Percentiles rank a stretch among this genome's conserved stretches.
Evolutionary conservation across 2,329 filamentous ascomycete genomes (phyloP).

Genomic region (Aspergillus terreus): DNA sequence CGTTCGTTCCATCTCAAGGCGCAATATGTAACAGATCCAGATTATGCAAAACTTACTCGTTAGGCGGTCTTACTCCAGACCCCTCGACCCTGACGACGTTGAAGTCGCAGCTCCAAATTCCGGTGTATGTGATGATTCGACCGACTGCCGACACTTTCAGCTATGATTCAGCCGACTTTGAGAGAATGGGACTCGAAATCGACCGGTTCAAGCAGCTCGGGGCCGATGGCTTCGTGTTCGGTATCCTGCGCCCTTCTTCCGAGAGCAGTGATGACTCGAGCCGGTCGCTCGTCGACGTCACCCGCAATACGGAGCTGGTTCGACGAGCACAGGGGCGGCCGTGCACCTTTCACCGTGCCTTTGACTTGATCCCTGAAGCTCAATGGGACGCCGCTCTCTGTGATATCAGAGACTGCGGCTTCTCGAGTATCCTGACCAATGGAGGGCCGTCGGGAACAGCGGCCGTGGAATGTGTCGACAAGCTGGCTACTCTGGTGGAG

Average conservation of each 20-base stretch:
- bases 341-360: constrained; percentile 55
- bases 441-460: constrained; percentile 35
- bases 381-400: constrained; percentile 25
- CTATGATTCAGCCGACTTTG: constrained; percentile 42
- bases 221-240: constrained; percentile 52
- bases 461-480: constrained; percentile 33
- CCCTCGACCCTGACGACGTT: constrained; percentile 20
- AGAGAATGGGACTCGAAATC: constrained; percentile 43
- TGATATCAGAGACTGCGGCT: constrained; percentile 43
- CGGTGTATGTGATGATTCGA: constrained; percentile 53
- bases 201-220: constrained; percentile 27
- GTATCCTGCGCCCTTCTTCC: constrained; percentile 35
- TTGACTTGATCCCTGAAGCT: constrained; percentile 40
- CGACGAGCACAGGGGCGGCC: constrained; percentile 38
- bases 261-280: constrained; percentile 3
- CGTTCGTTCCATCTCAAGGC: constrained; percentile 29
- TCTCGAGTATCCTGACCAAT: constrained; percentile 47
- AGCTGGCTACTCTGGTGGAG: constrained; percentile 26
- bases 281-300: constrained; percentile 33
- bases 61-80: constrained; percentile 16
- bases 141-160: constrained; percentile 46
- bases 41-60: constrained; percentile 18
- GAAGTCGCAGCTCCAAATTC: constrained; percentile 29
- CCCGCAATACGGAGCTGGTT: constrained; percentile 42
- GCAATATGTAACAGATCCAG: constrained; percentile 5